Evolutionary conservation across 2,329 filamentous ascomycete species (phyloP).

Genomic region (Knufia fluminis): DNA sequence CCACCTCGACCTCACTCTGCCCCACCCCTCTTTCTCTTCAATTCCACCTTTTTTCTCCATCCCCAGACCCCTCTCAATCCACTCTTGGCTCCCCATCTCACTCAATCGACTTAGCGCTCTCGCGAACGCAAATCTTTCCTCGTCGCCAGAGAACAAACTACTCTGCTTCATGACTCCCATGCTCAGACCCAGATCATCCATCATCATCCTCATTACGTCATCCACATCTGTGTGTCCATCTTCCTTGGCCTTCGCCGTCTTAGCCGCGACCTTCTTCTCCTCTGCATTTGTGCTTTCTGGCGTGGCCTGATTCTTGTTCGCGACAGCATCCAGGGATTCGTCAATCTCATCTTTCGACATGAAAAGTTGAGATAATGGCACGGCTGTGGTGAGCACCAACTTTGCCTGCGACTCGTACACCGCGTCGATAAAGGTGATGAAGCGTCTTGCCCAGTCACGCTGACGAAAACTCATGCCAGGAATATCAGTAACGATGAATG

Average conservation of each 20-base stretch:
- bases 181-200: constrained; percentile 80
- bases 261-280: constrained; percentile 27
- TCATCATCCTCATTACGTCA: constrained; percentile 65
- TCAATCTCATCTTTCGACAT: constrained; percentile 62
- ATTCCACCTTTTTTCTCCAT: constrained; percentile 36
- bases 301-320: constrained; percentile 19
- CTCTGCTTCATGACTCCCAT: constrained; percentile 77
- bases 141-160: constrained; percentile 83
- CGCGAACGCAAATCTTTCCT: constrained; percentile 94
- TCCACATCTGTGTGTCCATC: constrained; percentile 47
- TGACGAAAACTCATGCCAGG: constrained; percentile 83
- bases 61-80: constrained; percentile 71
- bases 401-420: constrained; percentile 92
- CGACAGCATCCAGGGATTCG: constrained; percentile 42
- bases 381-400: constrained; percentile 81
- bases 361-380: constrained; percentile 78
- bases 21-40: constrained; percentile 40
- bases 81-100: constrained; percentile 91
- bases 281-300: constrained; percentile 18
- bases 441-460: constrained; percentile 78
- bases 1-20: constrained; percentile 40
- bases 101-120: constrained; percentile 72
- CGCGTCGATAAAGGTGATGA: constrained; percentile 96
- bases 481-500: constrained; percentile 84
- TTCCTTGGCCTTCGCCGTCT: constrained; percentile 33